Base-by-base conservation (phyloP, 805 yeast genomes). In the Zygosaccharomyces bisporus region DNA sequence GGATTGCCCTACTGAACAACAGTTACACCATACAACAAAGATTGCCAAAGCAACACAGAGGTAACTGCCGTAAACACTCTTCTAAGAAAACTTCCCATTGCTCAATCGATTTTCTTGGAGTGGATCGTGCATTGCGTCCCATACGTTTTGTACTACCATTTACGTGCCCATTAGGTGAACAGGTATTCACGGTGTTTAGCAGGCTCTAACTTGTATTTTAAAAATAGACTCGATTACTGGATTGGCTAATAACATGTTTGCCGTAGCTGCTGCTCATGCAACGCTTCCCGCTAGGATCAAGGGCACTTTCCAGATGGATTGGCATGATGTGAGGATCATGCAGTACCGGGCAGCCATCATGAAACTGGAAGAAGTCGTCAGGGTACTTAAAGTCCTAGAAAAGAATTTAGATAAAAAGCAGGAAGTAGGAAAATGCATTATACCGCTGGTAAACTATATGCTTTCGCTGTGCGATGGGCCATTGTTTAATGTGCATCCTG, bases 291-390 rank as follows among this genome's bases (percentile, higher is more conserved):
- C 52, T 8, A 37, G 25, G 21, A 41, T 63, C 9, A 63, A 56
- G 34, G 68, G 66, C 14, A 60, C 68, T 2, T 56, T 66, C 9
- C 49, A 60, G 9, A 48, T 79, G 45, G 76, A 74, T 52, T 66
- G 76, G 1, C 65, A 73, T 38, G 88, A 81, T 51, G 77, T 80
- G 10, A 74, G 74, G 48, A 68, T 79, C 17, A 60, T 82, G 3
- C 86, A 83, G 57, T 83, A 75, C 59, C 74, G 72, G 44, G 77
- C 77, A 53, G 76, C 80, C 7, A 64, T 74, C 2, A 57, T 63
- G 44, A 80, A 80, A 55, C 54, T 80, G 19, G 66, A 66, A 29
- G 61, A 63, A 25, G 58, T 75, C 36, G 47, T 64, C 3, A 59
- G 68, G 13, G 57, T 69, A 18, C 52, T 75, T n/a, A 60, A 52